Evolutionary conservation across 495 filamentous ascomycete species (phyloP), one percentile per base, ranked within the genome.

Genomic region (Annulohypoxylon bovei): DNA sequence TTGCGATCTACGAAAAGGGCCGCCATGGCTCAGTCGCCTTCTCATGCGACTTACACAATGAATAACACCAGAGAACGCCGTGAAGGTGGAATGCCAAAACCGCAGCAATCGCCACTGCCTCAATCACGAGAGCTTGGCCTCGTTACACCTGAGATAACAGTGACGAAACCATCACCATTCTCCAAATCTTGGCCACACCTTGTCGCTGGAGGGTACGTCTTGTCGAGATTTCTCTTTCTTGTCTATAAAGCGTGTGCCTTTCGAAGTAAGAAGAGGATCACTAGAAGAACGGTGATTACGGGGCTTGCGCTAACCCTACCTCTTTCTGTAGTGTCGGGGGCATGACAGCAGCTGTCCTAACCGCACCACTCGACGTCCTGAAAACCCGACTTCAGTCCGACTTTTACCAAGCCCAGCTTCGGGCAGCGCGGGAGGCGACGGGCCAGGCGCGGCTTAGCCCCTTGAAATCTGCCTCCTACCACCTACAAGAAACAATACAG

Each of bases 371-470:
- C 49, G 93, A 97, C 75, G 94, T 97, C 27, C 85, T 97, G 7
- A 95, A 95, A 80, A 97, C 94, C 3, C 87, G 93, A 6, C 85
- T 97, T 3, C 93, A 97, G 77, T 94, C 92, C 71, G 92, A 95
- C 71, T 96, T 94, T 77, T 97, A 97, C 82, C 92, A 95, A 72
- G 80, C 87, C 1, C 92, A 90, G 69, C 79, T 90, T 39, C 78
- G 76, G 4, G 81, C 84, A 4, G 81, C 82, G 9, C 79, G 84
- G 20, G 75, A 80, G 57, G 80, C 78, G 39, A 77, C 73, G 69
- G 75, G 32, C 73, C 78, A 65, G 60, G 59, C 74, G 22, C 74
- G 77, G 44, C 79, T 85, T 61, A 78, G 83, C 72, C 81, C 82
- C 49, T 32, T 83, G 66, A 82, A 84, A 40, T 73, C 83, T 27